Base-by-base conservation (phyloP, 192 early-diverging fungal species). In the Coemansia sp. region DNA sequence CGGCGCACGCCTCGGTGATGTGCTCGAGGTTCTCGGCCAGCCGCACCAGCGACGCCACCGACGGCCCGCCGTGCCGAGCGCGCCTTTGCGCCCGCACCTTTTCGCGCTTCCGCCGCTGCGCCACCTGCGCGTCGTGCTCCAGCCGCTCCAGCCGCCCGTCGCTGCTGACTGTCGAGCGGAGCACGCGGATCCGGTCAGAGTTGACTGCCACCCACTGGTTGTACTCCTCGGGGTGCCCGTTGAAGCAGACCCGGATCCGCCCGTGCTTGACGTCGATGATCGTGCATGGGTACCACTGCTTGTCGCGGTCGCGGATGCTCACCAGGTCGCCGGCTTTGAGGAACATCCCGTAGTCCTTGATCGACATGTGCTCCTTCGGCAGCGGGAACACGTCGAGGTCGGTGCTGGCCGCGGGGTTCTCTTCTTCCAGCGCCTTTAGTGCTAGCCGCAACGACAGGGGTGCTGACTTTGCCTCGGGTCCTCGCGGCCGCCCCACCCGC, bases 121-220 rank as follows among this genome's bases (percentile, higher is more conserved):
- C 70, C 24, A 68, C 40, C 47, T 64, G 73, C 46, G 69, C 60
- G 15, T 75, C 79, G 20, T 44, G 66, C 18, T 69, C 79, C 55
- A 80, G 55, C 41, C 64, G 72, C 68, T 76, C 76, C 27, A 79
- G 66, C 22, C 77, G 75, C 64, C 75, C 70, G 71, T 81, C 75
- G 20, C 63, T 43, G 24, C 74, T 73, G 10, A 84, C 73, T 0
- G 78, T 79, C 34, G 71, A 62, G 33, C 75, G 72, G 47, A 77
- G 76, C 18, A 87, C 75, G 12, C 66, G 60, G 73, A 87, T 75
- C 5, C 85, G 78, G 39, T 77, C 78, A 4, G 81, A 84, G 58
- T 84, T 87, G 41, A 84, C 68, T 0, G 75, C 70, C 6, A 87
- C 63, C 79, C 78, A 78, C 33, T 87, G 78, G 65, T 81, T 75